A percentile compares a stretch with the other conserved stretches of the same genome.
These are phyloP conservation scores for Acephala macrosclerotiorum DNA, from an alignment of 2,329 filamentous ascomycete species.

Conservation along the genomic window DNA sequence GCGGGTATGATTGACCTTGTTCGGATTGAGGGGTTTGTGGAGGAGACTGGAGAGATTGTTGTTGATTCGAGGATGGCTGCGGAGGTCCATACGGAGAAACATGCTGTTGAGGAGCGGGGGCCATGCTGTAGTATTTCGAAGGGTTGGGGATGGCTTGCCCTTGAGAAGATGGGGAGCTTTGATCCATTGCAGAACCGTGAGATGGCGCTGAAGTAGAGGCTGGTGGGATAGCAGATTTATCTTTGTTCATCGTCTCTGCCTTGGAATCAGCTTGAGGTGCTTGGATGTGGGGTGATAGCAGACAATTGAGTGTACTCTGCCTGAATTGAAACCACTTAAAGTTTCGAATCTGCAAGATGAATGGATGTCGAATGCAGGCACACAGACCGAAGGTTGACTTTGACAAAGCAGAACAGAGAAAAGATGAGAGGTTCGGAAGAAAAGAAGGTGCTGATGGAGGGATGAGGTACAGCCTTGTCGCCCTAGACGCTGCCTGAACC, in stretches of 20 bases:
- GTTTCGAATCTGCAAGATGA: neutral
- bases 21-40: constrained; percentile 25
- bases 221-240: constrained; percentile 22
- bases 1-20: constrained; percentile 33
- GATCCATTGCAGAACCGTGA: constrained; percentile 7
- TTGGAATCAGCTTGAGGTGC: constrained; percentile 13
- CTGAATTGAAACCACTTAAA: constrained; percentile 16
- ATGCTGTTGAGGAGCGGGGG: constrained; percentile 20
- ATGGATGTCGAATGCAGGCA: neutral
- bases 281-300: constrained; percentile 29
- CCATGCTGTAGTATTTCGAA: neutral
- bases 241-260: constrained; percentile 28
- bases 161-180: neutral
- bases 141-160: neutral
- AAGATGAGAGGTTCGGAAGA: constrained; percentile 5
- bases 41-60: constrained; percentile 4
- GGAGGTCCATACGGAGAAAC: constrained; percentile 28
- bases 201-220: constrained; percentile 7
- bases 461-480: constrained; percentile 23
- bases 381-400: neutral
- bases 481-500: constrained; percentile 22
- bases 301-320: constrained; percentile 33
- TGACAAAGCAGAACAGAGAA: neutral
- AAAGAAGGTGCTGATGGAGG: neutral
- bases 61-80: neutral